Evolutionary conservation across 495 filamentous ascomycete species (phyloP), one percentile per base, ranked within the genome.

Genomic region (Lepraria neglecta): DNA sequence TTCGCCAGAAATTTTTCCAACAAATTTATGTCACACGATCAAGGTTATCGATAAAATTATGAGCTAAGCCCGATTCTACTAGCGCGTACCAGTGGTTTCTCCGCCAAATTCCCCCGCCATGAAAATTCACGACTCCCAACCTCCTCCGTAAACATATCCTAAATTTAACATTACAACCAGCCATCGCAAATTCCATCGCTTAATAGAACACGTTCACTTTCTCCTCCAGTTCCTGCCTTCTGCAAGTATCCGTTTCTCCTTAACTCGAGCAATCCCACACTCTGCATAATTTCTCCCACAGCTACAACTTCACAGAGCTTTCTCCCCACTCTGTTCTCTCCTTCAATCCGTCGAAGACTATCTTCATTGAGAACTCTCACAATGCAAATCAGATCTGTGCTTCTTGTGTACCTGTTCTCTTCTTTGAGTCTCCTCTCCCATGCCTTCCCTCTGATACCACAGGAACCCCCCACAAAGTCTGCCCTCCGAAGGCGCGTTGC

Each of bases 401-500:
- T 55, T 11, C 0, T 61, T 12, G 19, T 43, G 11, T 61, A 11
- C 27, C n/a, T 28, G 1, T 38, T 61, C 15, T 52, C 40, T 7
- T 42, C 52, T 19, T 21, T 31, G 17, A 46, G 2, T 58, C 38
- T 21, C 12, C 1, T 60, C 4, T 60, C 56, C n/a, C 45, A 59
- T 54, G 56, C 65, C 24, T 38, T 68, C 3, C 59, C 61, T 28
- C 50, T 62, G 28, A 56, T 30, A 24, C 27, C 51, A 9, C 46
- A 33, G 44, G 56, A 27, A 33, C 40, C 28, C 12, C 46, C 56
- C 19, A 35, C 15, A 47, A 42, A 62, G 44, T 46, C 56, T 43
- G 60, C 61, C 24, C 42, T 65, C 54, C 35, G 45, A 42, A 62
- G 54, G 43, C 67, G 67, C 48, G 65, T 68, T 33, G 63, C 67